Evolutionary conservation across 2,329 filamentous ascomycete species (phyloP).

Genomic region (Lachnellula arida): DNA sequence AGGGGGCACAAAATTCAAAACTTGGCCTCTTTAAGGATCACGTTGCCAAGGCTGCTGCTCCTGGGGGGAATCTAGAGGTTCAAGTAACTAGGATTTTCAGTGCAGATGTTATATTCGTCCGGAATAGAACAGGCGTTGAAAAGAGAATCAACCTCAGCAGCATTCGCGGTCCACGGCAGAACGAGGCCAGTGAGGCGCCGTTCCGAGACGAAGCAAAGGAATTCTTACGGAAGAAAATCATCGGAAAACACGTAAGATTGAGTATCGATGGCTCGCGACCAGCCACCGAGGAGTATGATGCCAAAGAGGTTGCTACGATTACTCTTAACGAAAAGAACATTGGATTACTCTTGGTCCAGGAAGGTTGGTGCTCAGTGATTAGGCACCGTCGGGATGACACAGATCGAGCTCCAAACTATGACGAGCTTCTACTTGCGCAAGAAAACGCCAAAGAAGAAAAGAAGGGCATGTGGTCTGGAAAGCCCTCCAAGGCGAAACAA

Average conservation of each 20-base stretch:
- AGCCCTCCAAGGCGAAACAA: conserved; percentile 75
- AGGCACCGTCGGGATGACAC: conserved; percentile 92
- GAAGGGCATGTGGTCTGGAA: conserved; percentile 94
- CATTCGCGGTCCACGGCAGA: conserved; percentile 84
- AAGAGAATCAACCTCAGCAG: conserved; percentile 91
- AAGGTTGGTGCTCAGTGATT: conserved; percentile 89
- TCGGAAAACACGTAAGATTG: conserved; percentile 91
- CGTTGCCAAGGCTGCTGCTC: conserved; percentile 61
- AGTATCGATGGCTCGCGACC: conserved; percentile 87
- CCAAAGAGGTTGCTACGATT: conserved; percentile 89
- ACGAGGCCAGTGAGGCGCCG: conserved; percentile 79
- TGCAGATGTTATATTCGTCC: conserved; percentile 82
- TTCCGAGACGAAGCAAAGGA: conserved; percentile 95
- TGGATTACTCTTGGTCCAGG: conserved; percentile 79
- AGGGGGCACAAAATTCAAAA: conserved; percentile 70
- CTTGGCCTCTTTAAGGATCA: conserved; percentile 78
- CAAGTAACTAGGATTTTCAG: conserved; percentile 80
- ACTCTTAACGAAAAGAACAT: conserved; percentile 82
- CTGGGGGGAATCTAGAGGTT: conserved; percentile 67
- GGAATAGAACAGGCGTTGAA: conserved; percentile 78
- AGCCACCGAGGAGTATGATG: conserved; percentile 85
- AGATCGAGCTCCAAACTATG: conserved; percentile 90
- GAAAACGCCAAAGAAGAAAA: conserved; percentile 78
- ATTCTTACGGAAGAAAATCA: conserved; percentile 86
- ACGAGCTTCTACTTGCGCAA: conserved; percentile 77